Evolutionary conservation across 75 land plant genomes (phyloP).

Genomic region (Pinus tabuliformis): DNA sequence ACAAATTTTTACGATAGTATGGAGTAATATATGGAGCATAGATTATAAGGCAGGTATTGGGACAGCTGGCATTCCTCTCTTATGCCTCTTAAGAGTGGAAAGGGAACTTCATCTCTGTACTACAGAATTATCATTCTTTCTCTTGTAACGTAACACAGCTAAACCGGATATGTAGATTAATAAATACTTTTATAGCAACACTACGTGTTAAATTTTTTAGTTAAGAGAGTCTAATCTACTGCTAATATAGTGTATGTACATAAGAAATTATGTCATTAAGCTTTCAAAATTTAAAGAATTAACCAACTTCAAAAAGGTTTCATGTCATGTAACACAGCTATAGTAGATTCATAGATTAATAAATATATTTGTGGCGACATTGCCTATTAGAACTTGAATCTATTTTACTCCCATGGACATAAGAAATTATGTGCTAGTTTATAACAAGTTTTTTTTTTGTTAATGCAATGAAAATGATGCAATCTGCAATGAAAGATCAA

Average conservation of each 20-base stretch:
- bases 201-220: not conserved
- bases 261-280: no score
- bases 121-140: not conserved
- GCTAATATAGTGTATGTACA: no score
- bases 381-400: no score
- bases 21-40: not conserved
- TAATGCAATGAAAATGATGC: no score
- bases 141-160: not conserved
- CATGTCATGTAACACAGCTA: no score
- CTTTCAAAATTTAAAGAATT: no score
- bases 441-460: not conserved
- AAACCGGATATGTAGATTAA: not conserved
- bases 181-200: not conserved
- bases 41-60: not conserved
- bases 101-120: not conserved
- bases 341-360: no score
- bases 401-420: no score
- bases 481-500: no score
- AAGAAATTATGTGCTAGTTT: not conserved
- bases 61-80: not conserved
- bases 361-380: no score
- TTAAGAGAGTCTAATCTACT: no score
- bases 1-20: not conserved
- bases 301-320: no score
- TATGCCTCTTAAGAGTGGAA: not conserved